Evolutionary conservation across 2,329 filamentous ascomycete genomes (phyloP).

Genomic region (Fusarium sp.): DNA sequence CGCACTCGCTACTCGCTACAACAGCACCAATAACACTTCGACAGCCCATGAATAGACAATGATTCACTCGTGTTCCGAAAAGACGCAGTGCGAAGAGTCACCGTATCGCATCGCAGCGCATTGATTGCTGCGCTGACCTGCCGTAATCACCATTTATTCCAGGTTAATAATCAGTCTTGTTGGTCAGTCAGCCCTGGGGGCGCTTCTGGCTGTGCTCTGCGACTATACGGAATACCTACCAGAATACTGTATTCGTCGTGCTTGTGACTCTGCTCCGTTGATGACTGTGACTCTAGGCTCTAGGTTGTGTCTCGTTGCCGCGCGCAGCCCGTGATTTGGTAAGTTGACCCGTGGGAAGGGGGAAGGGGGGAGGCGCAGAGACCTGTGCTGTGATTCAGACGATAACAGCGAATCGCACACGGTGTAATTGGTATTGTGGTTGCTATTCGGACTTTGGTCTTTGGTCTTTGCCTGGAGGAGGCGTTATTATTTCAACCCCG

Average conservation of each 20-base stretch:
- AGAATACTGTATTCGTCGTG: not conserved
- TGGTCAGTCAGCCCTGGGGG: constrained; percentile 28
- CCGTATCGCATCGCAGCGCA: constrained; percentile 20
- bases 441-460: constrained; percentile 22
- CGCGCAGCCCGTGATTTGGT: constrained; percentile 34
- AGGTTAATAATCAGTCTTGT: constrained; percentile 16
- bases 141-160: constrained; percentile 28
- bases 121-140: constrained; percentile 34
- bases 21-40: constrained; percentile 30
- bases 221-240: not conserved
- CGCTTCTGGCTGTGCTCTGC: constrained; percentile 27
- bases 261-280: constrained; percentile 35
- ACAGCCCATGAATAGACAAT: constrained; percentile 16
- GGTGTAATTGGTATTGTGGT: constrained; percentile 25
- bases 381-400: constrained; percentile 35
- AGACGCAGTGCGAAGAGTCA: not conserved
- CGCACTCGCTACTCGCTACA: constrained; percentile 23
- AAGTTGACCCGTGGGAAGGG: constrained; percentile 25
- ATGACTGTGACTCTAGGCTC: constrained; percentile 32
- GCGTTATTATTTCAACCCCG: constrained; percentile 31
- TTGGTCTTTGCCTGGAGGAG: constrained; percentile 13
- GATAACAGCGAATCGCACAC: constrained; percentile 27
- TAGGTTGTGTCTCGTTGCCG: constrained; percentile 24
- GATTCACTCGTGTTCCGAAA: constrained; percentile 32
- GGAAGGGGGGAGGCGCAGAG: constrained; percentile 10